These are phyloP conservation scores for Arthrocladium fulminans DNA, from an alignment of 2,329 filamentous ascomycete species.

Conservation along the genomic window DNA sequence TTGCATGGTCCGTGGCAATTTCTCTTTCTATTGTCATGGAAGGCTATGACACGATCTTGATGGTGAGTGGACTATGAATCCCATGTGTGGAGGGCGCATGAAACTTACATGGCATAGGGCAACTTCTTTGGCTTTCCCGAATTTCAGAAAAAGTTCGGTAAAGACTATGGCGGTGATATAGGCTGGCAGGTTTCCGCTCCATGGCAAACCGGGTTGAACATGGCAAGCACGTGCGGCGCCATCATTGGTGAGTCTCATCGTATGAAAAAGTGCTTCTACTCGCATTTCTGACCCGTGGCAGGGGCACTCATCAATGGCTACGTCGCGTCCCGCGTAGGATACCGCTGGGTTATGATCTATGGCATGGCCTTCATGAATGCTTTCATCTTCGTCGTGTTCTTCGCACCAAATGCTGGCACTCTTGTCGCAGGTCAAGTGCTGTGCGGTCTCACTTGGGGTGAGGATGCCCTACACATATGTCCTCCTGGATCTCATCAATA, in stretches of 20 bases:
- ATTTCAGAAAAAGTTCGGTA: conserved; percentile 35
- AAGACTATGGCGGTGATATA: conserved; percentile 29
- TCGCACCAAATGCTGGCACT: conserved; percentile 38
- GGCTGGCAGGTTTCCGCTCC: conserved; percentile 43
- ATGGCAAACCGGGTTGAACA: conserved; percentile 50
- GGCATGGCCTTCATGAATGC: conserved; percentile 35
- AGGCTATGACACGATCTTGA: conserved; percentile 43
- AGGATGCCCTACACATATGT: conserved; percentile 20
- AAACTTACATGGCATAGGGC: conserved; percentile 12
- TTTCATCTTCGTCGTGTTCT: conserved; percentile 45
- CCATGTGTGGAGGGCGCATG: too few species aligned
- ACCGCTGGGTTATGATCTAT: conserved; percentile 38
- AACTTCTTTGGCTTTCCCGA: conserved; percentile 57
- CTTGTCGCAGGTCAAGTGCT: conserved; percentile 39
- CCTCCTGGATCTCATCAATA: not conserved
- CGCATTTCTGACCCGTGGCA: conserved; percentile 16
- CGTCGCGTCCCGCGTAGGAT: conserved; percentile 30
- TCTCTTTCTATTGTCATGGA: conserved; percentile 87
- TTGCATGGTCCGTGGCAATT: conserved; percentile 73
- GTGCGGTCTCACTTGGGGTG: conserved; percentile 26
- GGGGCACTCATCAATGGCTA: conserved; percentile 28
- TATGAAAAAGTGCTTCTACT: not conserved
- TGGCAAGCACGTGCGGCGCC: conserved; percentile 34
- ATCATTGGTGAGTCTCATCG: conserved; percentile 37
- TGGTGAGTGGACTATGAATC: not conserved